phyloP scores from a whole-genome alignment of 148 eudicot species.

The Cornus controversa region DNA sequence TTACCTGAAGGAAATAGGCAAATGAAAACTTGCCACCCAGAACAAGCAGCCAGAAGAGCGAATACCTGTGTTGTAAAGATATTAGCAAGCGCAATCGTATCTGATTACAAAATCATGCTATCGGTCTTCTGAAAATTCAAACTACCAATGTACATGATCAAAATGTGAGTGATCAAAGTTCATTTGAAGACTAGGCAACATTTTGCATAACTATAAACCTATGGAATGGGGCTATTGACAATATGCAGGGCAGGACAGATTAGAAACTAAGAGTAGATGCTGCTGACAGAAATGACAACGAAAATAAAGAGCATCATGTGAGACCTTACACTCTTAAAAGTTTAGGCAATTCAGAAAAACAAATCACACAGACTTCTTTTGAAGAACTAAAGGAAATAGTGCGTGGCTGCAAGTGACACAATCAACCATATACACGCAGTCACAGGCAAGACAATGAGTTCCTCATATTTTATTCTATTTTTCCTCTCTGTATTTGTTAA shows the following conservation, averaged over 20 bases:
- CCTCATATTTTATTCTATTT: too few relatives aligned
- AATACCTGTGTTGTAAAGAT: slow-evolving; percentile 53
- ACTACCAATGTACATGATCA: background rate
- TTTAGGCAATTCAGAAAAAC: too few relatives aligned
- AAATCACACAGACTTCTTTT: too few relatives aligned
- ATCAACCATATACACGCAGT: too few relatives aligned
- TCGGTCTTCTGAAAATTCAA: background rate
- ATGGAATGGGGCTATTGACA: background rate
- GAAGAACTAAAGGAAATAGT: too few relatives aligned
- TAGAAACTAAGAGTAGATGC: background rate
- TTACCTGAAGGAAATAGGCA: slow-evolving; percentile 86
- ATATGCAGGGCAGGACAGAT: background rate
- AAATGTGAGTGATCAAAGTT: background rate
- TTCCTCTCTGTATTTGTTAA: too few relatives aligned
- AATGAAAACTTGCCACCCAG: slow-evolving; percentile 78
- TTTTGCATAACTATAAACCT: background rate
- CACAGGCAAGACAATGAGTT: too few relatives aligned
- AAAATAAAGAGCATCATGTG: background rate
- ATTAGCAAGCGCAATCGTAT: slow-evolving; percentile 1
- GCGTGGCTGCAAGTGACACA: too few relatives aligned
- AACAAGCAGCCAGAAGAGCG: slow-evolving; percentile 83
- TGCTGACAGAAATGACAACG: background rate
- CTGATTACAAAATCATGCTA: background rate
- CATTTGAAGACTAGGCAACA: background rate
- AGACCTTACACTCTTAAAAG: too few relatives aligned